A percentile compares a stretch with the other conserved stretches of the same genome.
phyloP scores from a whole-genome alignment of 2,329 filamentous ascomycete species.

The Pseudomassariella vexata region DNA sequence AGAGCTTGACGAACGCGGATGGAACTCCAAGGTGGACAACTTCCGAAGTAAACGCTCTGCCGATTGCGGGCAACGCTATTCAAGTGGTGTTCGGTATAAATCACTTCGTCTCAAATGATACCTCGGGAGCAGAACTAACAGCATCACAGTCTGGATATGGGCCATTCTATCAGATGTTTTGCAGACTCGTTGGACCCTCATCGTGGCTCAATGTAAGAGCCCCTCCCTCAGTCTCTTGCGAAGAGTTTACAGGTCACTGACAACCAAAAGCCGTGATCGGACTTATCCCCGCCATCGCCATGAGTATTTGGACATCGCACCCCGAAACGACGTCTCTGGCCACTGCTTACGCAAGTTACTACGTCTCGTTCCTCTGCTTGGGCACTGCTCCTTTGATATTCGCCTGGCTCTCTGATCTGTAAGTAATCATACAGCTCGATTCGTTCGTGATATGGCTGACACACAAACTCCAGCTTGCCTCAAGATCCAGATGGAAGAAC shows the following conservation, averaged over 20 bases:
- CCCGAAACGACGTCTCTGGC: constrained; percentile 34
- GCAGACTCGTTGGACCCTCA: constrained; percentile 42
- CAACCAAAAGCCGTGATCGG: constrained; percentile 39
- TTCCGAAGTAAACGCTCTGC: constrained; percentile 41
- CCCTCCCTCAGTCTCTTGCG: too few species aligned
- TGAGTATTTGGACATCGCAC: constrained; percentile 46
- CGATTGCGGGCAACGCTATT: constrained; percentile 40
- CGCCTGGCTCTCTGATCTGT: constrained; percentile 44
- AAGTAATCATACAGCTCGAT: too few species aligned
- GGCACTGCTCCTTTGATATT: constrained; percentile 47
- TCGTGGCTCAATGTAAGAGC: constrained; percentile 37
- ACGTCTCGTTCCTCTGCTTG: constrained; percentile 40
- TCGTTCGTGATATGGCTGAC: neutral
- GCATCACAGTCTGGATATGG: constrained; percentile 47
- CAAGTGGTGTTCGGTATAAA: constrained; percentile 37
- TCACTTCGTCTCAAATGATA: neutral
- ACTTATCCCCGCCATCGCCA: constrained; percentile 41
- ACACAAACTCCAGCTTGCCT: constrained; percentile 19
- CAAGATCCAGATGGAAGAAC: constrained; percentile 44
- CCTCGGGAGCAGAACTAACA: too few species aligned
- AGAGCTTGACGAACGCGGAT: constrained; percentile 31
- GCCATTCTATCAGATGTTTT: constrained; percentile 44
- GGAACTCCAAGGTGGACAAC: constrained; percentile 34
- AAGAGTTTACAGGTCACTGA: too few species aligned
- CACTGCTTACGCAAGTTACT: constrained; percentile 45